A percentile compares a stretch with the other conserved stretches of the same genome.
Conservation (phyloP, 257 asterid species). For the Solanum medicagineum region DNA sequence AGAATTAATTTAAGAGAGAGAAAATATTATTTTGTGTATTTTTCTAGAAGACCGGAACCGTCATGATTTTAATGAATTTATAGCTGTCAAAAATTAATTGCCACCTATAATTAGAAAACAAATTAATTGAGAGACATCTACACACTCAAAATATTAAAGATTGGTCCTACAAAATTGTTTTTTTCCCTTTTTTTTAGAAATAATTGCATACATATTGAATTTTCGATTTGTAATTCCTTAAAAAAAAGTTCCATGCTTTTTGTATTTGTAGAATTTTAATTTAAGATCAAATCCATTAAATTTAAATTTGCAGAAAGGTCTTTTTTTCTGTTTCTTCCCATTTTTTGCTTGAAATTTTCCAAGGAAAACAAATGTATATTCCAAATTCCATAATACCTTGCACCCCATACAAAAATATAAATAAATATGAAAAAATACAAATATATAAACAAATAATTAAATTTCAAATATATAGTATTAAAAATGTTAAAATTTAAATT, state of each 20-base stretch:
- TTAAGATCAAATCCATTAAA: neutral
- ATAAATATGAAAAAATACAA: neutral
- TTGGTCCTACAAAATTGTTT: too few relatives aligned
- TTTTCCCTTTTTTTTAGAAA: too few relatives aligned
- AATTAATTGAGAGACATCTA: neutral
- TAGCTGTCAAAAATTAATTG: neutral
- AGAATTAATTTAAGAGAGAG: neutral
- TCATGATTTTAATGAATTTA: neutral
- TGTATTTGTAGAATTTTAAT: neutral
- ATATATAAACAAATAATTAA: neutral
- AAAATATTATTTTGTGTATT: neutral
- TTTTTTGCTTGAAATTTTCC: neutral
- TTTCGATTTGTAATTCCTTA: too few relatives aligned
- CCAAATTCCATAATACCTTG: neutral
- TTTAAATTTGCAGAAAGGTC: neutral
- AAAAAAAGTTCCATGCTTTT: neutral
- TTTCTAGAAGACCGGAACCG: neutral
- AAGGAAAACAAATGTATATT: too few relatives aligned
- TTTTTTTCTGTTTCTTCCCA: neutral
- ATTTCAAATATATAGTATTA: too few relatives aligned
- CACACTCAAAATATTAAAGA: neutral
- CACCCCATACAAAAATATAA: neutral
- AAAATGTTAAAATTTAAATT: neutral
- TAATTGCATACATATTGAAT: too few relatives aligned
- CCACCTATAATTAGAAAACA: neutral